Evolutionary conservation across 805 yeast species (phyloP).

Genomic region (Spathaspora sp.): DNA sequence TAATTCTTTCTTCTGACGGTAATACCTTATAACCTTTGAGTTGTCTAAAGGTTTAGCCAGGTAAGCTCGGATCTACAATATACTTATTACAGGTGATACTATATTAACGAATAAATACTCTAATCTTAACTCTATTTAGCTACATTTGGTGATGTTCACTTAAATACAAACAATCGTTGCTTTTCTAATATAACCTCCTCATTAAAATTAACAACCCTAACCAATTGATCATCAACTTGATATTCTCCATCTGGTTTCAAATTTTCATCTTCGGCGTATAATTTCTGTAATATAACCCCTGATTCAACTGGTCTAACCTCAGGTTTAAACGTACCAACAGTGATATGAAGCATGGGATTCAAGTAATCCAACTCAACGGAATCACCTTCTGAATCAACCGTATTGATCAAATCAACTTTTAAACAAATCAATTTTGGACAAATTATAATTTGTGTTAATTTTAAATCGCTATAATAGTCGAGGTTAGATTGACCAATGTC

Average conservation of each 20-base stretch:
- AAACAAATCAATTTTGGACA: constrained; percentile 51
- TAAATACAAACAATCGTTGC: constrained; percentile 11
- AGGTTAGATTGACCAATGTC: constrained; percentile 10
- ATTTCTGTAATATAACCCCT: constrained; percentile 23
- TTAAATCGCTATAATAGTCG: constrained; percentile 33
- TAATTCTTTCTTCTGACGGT: too few species aligned
- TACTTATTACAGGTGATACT: too few species aligned
- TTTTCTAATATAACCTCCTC: constrained; percentile 6
- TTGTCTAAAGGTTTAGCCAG: too few species aligned
- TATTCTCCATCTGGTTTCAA: constrained; percentile 7
- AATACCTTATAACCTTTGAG: too few species aligned
- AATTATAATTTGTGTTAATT: constrained; percentile 45
- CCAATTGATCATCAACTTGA: neutral
- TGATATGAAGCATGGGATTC: constrained; percentile 53
- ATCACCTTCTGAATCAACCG: neutral
- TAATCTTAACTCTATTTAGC: too few species aligned
- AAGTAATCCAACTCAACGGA: constrained; percentile 6
- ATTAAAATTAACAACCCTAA: constrained; percentile 9
- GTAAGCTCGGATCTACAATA: too few species aligned
- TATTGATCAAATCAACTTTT: constrained; percentile 27
- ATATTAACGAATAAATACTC: too few species aligned
- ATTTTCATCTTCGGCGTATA: constrained; percentile 1
- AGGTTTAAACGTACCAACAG: constrained; percentile 57
- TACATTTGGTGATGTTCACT: too few species aligned
- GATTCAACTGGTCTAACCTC: constrained; percentile 51